Percentiles rank a stretch among this genome's conserved stretches.
phyloP scores from a whole-genome alignment of 305 asterid genomes.

The Salvia sclarea region DNA sequence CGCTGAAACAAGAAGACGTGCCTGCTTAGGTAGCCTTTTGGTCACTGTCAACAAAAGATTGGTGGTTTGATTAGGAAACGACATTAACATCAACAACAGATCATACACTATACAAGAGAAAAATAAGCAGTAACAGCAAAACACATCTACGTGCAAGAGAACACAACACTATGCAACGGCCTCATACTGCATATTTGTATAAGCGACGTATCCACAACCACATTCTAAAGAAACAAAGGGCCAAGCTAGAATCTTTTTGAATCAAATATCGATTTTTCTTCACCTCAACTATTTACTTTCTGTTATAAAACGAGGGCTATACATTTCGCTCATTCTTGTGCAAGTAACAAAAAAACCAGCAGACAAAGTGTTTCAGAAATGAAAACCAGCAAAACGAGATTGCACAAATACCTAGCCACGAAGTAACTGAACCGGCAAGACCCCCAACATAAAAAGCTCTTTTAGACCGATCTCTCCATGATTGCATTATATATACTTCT shows the following conservation, averaged over 20 bases:
- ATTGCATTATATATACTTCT: conserved; percentile 48
- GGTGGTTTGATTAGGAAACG: conserved; percentile 20
- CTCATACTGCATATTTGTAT: too few species aligned
- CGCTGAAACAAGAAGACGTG: conserved; percentile 21
- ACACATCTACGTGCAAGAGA: background rate
- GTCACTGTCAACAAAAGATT: conserved; percentile 40
- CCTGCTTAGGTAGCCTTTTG: conserved; percentile 25
- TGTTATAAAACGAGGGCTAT: background rate
- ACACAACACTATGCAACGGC: too few species aligned
- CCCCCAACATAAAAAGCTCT: conserved; percentile 44
- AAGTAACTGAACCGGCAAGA: conserved; percentile 36
- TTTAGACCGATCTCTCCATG: conserved; percentile 39
- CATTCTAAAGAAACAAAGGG: too few species aligned
- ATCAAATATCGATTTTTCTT: background rate
- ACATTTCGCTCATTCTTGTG: background rate
- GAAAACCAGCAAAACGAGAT: conserved; percentile 1
- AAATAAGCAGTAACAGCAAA: background rate
- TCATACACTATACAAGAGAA: conserved; percentile 21
- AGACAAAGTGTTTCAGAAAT: background rate
- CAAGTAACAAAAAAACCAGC: conserved; percentile 3
- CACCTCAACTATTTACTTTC: too few species aligned
- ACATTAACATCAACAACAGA: conserved; percentile 1
- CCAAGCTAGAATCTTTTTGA: too few species aligned
- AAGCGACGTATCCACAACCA: too few species aligned
- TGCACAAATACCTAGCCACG: conserved; percentile 59